Base-by-base conservation (phyloP, 805 yeast genomes). In the Starmerella vaccinii region DNA sequence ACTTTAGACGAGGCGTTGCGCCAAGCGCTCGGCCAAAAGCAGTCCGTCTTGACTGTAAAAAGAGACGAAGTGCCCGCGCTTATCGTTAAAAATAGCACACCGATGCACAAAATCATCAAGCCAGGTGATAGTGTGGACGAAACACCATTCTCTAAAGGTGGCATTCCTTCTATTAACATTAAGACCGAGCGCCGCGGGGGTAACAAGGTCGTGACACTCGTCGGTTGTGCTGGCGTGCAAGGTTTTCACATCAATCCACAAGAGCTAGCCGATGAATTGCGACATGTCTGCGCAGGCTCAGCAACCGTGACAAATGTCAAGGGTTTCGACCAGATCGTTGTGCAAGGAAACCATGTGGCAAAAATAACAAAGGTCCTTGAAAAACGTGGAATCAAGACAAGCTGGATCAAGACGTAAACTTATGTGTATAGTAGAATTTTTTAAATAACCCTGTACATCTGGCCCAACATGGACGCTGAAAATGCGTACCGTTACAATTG, bases 251-350 rank as follows among this genome's bases (percentile, higher is more conserved):
- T 90, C 32, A 81, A 79, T 50, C 75, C 86, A 0, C 79, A 76
- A 26, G 72, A 72, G 9, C 65, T 92, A 16, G 81, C 94, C 2
- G 78, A 77, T 27, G 82, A 79, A 40, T 66, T 90, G 55, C 79
- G 82, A 52, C 78, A 79, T 19, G 80, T 80, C 56, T 92, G 97
- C 64, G 89, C 95, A 12, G 95, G 96, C 0, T 85, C 97, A 0
- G 75, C 92, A 0, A 80, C 95, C 0, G 57, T 67, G 3, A 49
- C 57, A 6, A 68, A 63, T 38, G 82, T 81, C 0, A 78, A 76
- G 26, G 76, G 78, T 15, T 76, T 75, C 35, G 65, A 72, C 37
- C 94, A 85, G 59, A 87, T 92, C 4, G 74, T 80, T 43, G 95
- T 92, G 2, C 97, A 92, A 68, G 98, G 98, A 0, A 84, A 90